These are phyloP conservation scores for Fusarium luffae DNA, from an alignment of 2,329 filamentous ascomycete genomes.

Conservation along the genomic window DNA sequence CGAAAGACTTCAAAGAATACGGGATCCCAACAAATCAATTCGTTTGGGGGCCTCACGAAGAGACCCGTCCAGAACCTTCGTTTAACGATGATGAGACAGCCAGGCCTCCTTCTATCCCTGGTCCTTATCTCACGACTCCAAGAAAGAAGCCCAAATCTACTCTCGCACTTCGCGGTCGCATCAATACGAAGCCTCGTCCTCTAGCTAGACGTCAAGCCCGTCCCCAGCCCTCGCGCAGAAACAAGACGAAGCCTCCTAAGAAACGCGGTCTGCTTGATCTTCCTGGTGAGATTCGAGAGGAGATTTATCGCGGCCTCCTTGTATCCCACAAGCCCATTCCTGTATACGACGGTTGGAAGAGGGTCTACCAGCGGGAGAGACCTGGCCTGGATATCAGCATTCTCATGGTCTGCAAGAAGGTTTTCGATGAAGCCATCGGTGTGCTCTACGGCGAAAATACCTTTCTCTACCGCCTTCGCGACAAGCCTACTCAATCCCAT, in stretches of 20 bases:
- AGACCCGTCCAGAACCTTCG: not conserved
- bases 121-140: not conserved
- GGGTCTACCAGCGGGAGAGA: conserved; percentile 47
- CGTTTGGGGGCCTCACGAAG: conserved; percentile 14
- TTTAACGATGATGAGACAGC: conserved; percentile 36
- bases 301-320: conserved; percentile 50
- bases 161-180: not conserved
- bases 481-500: conserved; percentile 41
- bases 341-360: conserved; percentile 51
- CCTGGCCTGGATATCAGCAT: conserved; percentile 52
- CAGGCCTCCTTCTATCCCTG: conserved; percentile 22
- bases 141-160: not conserved
- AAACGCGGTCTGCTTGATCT: conserved; percentile 32
- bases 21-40: conserved; percentile 29
- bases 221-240: not conserved
- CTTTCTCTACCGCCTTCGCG: conserved; percentile 60
- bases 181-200: not conserved
- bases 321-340: conserved; percentile 47
- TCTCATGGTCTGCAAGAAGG: conserved; percentile 49
- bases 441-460: conserved; percentile 61
- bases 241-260: not conserved
- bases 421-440: conserved; percentile 53
- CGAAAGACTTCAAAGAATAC: conserved; percentile 20
- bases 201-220: not conserved
- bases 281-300: conserved; percentile 47